Evolutionary conservation across 2,329 filamentous ascomycete genomes (phyloP), one percentile per base, ranked within the genome.

Genomic region (Metarhizium rileyi): DNA sequence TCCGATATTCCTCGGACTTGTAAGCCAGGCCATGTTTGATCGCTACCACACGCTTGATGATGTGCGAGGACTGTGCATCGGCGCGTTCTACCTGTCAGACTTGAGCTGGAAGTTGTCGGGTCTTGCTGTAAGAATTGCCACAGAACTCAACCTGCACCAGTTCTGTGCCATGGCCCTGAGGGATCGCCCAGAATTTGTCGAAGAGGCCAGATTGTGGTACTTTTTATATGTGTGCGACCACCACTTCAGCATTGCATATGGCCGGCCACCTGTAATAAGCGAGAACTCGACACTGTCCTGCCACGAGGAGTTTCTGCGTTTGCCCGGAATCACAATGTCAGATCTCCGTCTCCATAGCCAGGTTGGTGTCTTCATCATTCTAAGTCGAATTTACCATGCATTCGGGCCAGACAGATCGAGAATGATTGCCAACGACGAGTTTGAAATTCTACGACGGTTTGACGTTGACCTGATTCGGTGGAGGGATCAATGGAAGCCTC

Each of bases 171-270:
- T 73, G 55, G 67, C 75, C 41, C 65, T 74, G 2, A 55, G 55
- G 6, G 67, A 69, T 20, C 70, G 71, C 0, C 62, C 55, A 4
- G 70, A 76, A 53, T 69, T 77, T 48, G 72, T 75, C 56, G 74
- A 81, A 51, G 71, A 74, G 25, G 73, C 80, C 4, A 69, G 80
- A 40, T 65, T 84, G 6, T 84, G 79, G 78, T 84, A 83, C 59
- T 60, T 81, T 30, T 63, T 82, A 1, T 84, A 83, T 56, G 78
- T 83, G 1, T 83, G 80, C 57, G 81, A 84, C 56, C 80, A 83
- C 53, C 81, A 84, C 59, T 77, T 83, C 26, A 81, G 77, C 47
- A 83, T 84, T 46, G 73, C 81, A 0, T 83, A 84, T 47, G 63
- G 63, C 2, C 68, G 80, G 16, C 78, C 80, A 4, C 77, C 79